Base-by-base conservation (phyloP, 768 basidiomycete species). In the Serendipita sp. region DNA sequence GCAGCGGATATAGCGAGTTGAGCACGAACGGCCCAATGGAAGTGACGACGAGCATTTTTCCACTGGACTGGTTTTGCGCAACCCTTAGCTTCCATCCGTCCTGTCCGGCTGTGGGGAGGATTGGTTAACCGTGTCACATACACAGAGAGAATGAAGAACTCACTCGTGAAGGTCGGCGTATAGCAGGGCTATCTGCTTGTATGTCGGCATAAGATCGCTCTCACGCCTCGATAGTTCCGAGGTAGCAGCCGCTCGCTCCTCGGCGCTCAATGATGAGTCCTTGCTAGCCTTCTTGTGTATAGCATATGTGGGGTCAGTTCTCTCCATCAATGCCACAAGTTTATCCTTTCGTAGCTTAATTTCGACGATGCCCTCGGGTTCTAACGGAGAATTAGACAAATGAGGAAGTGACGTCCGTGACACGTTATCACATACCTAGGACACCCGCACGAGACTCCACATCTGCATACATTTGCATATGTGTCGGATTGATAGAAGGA, bases 391-490 rank as follows among this genome's bases (percentile, higher is more conserved):
- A 44, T 68, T 23, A 63, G 62, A n/a, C 13, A 11, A 31, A 10
- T 18, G 5, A 8, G 31, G 11, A 27, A 43, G 36, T 15, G 29
- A 43, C 13, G 23, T 40, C 36, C 23, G 23, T 23, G 23, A 23
- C 23, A 23, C 23, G 15, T 10, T 31, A n/a, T 29, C 11, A 69
- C 71, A 16, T 36, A 72, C 71, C 70, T 48, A 80, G 72, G 34
- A 99, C 91, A 79, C 96, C 96, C 50, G 93, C 96, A 64, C 96
- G 87, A 23, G 96, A 83, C 5, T 96, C 94, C 50, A 88, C 84
- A 71, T 98, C 96, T 29, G 94, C 95, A 70, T 93, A 98, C 95
- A 99, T 98, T 76, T 96, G 88, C 95, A 99, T 96, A 74, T 96
- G 91, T 69, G 90, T 85, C 1, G 86, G 78, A 76, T 98, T 98